A percentile compares a stretch with the other conserved stretches of the same genome.
Evolutionary conservation across 805 yeast genomes (phyloP).

Genomic region (Ogataea pini): DNA sequence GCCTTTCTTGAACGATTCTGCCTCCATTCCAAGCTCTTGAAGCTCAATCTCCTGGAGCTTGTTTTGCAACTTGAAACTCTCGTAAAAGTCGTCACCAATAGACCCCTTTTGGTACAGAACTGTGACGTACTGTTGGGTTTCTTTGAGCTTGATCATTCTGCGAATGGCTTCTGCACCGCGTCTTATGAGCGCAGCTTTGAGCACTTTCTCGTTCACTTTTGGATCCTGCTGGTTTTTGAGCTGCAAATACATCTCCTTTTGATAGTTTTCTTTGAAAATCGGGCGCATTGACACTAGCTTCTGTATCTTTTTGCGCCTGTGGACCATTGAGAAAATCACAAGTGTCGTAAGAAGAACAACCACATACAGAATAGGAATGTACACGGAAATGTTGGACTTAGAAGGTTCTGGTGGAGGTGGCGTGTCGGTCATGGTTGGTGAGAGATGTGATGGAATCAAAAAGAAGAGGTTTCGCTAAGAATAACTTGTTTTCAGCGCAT

Average conservation of each 20-base stretch:
- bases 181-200: slow-evolving; percentile 50
- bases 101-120: slow-evolving; percentile 82
- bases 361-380: slow-evolving; percentile 77
- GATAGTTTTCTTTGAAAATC: slow-evolving; percentile 68
- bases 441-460: too few species aligned
- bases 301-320: slow-evolving; percentile 57
- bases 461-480: too few species aligned
- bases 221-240: slow-evolving; percentile 52
- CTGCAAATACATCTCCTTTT: slow-evolving; percentile 62
- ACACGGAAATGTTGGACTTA: slow-evolving; percentile 49
- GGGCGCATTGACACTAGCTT: slow-evolving; percentile 64
- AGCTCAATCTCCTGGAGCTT: slow-evolving; percentile 82
- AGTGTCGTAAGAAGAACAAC: slow-evolving; percentile 67
- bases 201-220: slow-evolving; percentile 64
- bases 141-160: slow-evolving; percentile 79
- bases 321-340: slow-evolving; percentile 64
- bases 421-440: slow-evolving; percentile 17
- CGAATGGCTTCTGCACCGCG: slow-evolving; percentile 84
- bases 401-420: slow-evolving; percentile 25
- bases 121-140: slow-evolving; percentile 67
- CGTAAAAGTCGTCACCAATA: slow-evolving; percentile 86
- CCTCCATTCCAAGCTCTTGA: slow-evolving; percentile 72
- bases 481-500: too few species aligned
- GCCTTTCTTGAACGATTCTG: slow-evolving; percentile 69
- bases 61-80: slow-evolving; percentile 73